These are phyloP conservation scores for Mortierella alpina DNA, from an alignment of 192 early-diverging fungal genomes.

Conservation along the genomic window DNA sequence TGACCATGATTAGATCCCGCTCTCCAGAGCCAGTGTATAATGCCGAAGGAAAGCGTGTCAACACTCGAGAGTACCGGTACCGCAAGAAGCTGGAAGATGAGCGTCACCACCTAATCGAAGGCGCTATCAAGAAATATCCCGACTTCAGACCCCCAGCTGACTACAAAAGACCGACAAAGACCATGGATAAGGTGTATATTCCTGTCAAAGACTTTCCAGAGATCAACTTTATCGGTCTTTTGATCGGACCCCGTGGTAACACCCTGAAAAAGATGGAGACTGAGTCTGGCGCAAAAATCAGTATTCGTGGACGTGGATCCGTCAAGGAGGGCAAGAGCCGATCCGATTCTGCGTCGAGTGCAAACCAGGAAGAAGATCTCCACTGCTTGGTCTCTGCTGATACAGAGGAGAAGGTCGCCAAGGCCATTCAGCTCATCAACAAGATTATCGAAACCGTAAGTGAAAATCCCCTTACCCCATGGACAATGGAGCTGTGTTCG, in stretches of 20 bases:
- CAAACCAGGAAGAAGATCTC: conserved; percentile 81
- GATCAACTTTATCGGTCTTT: conserved; percentile 96
- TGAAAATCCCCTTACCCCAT: not conserved
- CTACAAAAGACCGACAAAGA: conserved; percentile 85
- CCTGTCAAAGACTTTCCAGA: conserved; percentile 96
- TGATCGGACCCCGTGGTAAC: conserved; percentile 97
- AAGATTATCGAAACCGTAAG: conserved; percentile 94
- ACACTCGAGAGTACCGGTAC: conserved; percentile 94
- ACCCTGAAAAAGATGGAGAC: conserved; percentile 96
- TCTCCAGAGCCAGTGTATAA: conserved; percentile 95
- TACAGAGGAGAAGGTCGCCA: conserved; percentile 86
- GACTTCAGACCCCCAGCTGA: conserved; percentile 91
- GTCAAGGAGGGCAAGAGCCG: conserved; percentile 93
- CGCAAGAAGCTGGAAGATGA: conserved; percentile 94
- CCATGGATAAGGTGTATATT: conserved; percentile 94
- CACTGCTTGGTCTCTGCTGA: conserved; percentile 94
- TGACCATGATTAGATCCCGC: conserved; percentile 76
- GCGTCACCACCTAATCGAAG: conserved; percentile 86
- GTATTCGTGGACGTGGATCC: conserved; percentile 95
- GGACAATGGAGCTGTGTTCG: not conserved
- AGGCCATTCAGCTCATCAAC: conserved; percentile 86
- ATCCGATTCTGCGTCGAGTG: conserved; percentile 59
- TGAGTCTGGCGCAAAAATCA: conserved; percentile 94
- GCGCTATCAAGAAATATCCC: conserved; percentile 79
- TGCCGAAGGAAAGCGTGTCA: conserved; percentile 93